Evolutionary conservation across 306 rosid genomes (phyloP), one percentile per base, ranked within the genome.

Genomic region (Hippophae tibetana): DNA sequence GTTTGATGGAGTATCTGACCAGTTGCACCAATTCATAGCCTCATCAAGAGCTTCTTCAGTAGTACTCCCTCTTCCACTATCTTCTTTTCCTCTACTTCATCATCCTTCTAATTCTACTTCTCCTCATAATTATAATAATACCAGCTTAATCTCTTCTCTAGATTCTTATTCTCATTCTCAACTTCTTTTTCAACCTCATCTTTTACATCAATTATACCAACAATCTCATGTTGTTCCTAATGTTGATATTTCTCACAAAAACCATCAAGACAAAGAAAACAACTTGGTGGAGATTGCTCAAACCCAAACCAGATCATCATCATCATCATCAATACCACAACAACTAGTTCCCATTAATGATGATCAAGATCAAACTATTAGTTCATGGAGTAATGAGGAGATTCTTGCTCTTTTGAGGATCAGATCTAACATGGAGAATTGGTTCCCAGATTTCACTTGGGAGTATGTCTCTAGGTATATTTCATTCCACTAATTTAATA

Each of bases 1-100:
- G 96, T 87, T 85, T 51, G 83, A 90, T 81, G 98, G 89, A 81
- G 85, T 78, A 26, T 81, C 94, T 43, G 95, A 90, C 31, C 97
- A 87, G 64, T 74, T 87, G 79, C 95, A 84, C 81, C 95, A 87
- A 68, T 81, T 90, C 94, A 81, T 84, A 69, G 75, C 84, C 42
- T 76, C 95, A 42, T 81, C 95, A 54, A 82, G 82, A 61, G 66
- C 65, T 13, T 54, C 89, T 44, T 14, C 65, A 8, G 26, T 65
- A 8, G 26, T 65, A 12, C 72, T 76, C 8, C 88, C 78, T 14
- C 78, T 77, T 75, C 82, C 86, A 58, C 72, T 85, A 51, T 73
- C 62, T 52, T 43, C 57, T 69, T 74, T 71, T 62, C 71, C 72
- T 68, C 83, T 64, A 9, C 76, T 14, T 50, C 42, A 47, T 52